Percentiles rank a stretch among this genome's conserved stretches.
phyloP scores from a whole-genome alignment of 169 alveolate species.

The Plasmodium ovale region DNA sequence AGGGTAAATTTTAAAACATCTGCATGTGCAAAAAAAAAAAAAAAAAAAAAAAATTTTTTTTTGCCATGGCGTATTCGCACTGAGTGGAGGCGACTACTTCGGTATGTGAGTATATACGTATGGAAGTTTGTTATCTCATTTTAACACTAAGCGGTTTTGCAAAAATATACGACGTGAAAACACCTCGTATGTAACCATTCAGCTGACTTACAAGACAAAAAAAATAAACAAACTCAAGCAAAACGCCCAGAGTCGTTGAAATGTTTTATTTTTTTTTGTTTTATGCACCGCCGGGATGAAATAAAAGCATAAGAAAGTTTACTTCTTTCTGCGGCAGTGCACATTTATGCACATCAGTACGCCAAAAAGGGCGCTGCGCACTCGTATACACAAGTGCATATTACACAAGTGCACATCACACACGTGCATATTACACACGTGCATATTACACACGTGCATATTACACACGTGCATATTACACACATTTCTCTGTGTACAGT shows the following conservation, averaged over 20 bases:
- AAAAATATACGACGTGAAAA: conserved; percentile 17
- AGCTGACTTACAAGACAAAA: conserved; percentile 66
- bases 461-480: too few relatives aligned
- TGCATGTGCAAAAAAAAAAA: not conserved
- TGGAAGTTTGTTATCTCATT: conserved; percentile 28
- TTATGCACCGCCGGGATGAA: conserved; percentile 49
- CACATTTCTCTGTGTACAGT: too few relatives aligned
- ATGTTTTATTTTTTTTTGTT: conserved; percentile 32
- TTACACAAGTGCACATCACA: too few relatives aligned
- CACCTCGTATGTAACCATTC: conserved; percentile 37
- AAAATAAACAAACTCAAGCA: conserved; percentile 51
- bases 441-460: too few relatives aligned
- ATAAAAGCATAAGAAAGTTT: conserved; percentile 38
- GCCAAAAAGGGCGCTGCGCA: not conserved
- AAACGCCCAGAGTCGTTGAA: conserved; percentile 36
- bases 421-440: too few relatives aligned
- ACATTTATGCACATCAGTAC: not conserved
- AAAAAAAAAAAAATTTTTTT: not conserved
- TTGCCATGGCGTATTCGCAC: not conserved
- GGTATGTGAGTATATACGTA: not conserved
- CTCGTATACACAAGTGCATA: too few relatives aligned
- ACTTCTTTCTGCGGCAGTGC: conserved; percentile 25
- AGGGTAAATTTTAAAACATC: not conserved
- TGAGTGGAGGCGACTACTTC: too few relatives aligned
- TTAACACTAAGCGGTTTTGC: conserved; percentile 63